Evolutionary conservation across 2,329 filamentous ascomycete species (phyloP).

Genomic region (Fusarium chuoi): DNA sequence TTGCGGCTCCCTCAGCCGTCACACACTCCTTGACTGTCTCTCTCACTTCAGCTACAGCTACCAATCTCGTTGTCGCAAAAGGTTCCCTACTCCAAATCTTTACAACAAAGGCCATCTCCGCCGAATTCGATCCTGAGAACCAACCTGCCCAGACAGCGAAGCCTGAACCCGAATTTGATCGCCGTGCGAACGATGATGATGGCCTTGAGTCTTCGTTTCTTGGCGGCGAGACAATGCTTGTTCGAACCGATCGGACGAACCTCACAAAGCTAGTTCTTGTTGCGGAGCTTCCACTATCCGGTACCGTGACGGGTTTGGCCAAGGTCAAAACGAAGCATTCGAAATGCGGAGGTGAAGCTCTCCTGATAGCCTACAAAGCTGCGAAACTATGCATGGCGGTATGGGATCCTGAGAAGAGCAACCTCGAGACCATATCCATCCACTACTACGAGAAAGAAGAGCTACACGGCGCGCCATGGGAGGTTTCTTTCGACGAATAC

Average conservation of each 20-base stretch:
- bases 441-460: conserved; percentile 99
- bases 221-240: conserved; percentile 68
- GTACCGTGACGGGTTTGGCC: conserved; percentile 84
- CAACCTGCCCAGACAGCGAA: conserved; percentile 51
- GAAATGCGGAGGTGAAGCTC: conserved; percentile 82
- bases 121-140: conserved; percentile 66
- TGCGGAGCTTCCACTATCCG: conserved; percentile 84
- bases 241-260: conserved; percentile 71
- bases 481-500: conserved; percentile 77
- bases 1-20: conserved; percentile 93
- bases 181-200: conserved; percentile 68
- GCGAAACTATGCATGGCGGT: conserved; percentile 93
- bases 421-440: conserved; percentile 89
- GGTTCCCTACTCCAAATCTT: conserved; percentile 95
- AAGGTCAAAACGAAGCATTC: conserved; percentile 78
- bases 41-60: conserved; percentile 78
- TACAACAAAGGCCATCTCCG: conserved; percentile 72
- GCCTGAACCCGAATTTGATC: conserved; percentile 60
- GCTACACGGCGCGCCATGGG: conserved; percentile 83
- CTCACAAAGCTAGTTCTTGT: conserved; percentile 85
- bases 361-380: conserved; percentile 87
- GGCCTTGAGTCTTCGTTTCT: conserved; percentile 74
- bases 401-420: conserved; percentile 86
- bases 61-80: conserved; percentile 91
- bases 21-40: conserved; percentile 85